These are phyloP conservation scores for Tinospora cordifolia DNA, from an alignment of 164 flowering plant genomes.

Conservation along the genomic window DNA sequence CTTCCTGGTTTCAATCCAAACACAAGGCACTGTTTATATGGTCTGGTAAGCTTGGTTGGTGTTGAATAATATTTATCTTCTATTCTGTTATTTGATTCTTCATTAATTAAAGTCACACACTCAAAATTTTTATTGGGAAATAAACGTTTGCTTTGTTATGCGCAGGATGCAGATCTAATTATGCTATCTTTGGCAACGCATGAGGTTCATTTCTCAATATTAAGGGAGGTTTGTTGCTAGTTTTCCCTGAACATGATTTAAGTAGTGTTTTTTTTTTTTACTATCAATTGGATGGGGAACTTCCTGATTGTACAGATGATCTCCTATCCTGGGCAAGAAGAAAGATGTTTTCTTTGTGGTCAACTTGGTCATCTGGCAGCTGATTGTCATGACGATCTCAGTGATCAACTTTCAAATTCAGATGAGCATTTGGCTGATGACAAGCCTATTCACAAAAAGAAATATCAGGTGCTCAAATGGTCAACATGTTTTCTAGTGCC, in stretches of 20 bases:
- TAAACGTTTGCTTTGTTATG: background rate
- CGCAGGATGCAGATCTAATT: slow-evolving; percentile 91
- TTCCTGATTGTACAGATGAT: slow-evolving; percentile 43
- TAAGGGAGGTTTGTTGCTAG: slow-evolving; percentile 67
- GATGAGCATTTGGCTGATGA: slow-evolving; percentile 38
- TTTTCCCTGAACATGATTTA: background rate
- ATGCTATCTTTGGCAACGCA: slow-evolving; percentile 91
- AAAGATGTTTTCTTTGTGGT: slow-evolving; percentile 78
- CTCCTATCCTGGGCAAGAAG: slow-evolving; percentile 68
- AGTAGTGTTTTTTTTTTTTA: background rate
- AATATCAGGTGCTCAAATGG: slow-evolving; percentile 63
- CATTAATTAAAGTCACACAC: background rate
- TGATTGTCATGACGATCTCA: slow-evolving; percentile 51
- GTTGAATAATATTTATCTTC: background rate
- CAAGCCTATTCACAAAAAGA: slow-evolving; percentile 76
- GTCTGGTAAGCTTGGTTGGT: slow-evolving; percentile 44
- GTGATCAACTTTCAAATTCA: slow-evolving; percentile 19
- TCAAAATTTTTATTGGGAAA: background rate
- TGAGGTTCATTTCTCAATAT: slow-evolving; percentile 87
- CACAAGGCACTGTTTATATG: slow-evolving; percentile 86
- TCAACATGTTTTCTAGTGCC: background rate
- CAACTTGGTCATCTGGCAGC: slow-evolving; percentile 90
- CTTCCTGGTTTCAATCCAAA: slow-evolving; percentile 83
- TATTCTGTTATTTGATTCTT: background rate
- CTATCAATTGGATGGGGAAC: slow-evolving; percentile 3